Conservation (phyloP, 805 yeast genomes). For the Yamadazyma takamatsuzukensis region DNA sequence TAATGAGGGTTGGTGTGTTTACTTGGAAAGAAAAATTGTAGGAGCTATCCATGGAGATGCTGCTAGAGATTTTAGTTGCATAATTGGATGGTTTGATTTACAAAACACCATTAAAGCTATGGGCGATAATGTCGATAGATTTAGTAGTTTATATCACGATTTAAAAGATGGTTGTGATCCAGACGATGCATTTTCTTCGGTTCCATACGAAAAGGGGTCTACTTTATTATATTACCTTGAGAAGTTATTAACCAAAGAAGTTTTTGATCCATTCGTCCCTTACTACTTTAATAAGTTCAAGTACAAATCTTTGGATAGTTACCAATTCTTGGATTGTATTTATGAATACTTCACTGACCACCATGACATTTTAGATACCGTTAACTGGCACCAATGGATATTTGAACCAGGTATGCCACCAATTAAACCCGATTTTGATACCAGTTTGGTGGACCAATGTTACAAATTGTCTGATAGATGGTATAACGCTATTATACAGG, state of each 20-base stretch:
- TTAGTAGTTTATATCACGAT: constrained; percentile 65
- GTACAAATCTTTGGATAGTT: constrained; percentile 72
- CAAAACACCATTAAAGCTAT: constrained; percentile 63
- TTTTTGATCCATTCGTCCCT: constrained; percentile 77
- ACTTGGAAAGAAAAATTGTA: constrained; percentile 77
- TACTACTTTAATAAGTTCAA: constrained; percentile 69
- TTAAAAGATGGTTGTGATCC: constrained; percentile 73
- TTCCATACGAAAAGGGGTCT: constrained; percentile 90
- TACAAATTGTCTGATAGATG: constrained; percentile 63
- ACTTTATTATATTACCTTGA: constrained; percentile 76
- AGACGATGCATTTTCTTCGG: constrained; percentile 83
- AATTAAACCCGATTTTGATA: constrained; percentile 70
- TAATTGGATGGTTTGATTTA: constrained; percentile 86
- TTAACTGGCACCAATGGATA: constrained; percentile 88
- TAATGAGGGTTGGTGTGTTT: constrained; percentile 96
- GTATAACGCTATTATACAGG: constrained; percentile 37
- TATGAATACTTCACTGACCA: constrained; percentile 59
- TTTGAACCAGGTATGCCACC: constrained; percentile 86
- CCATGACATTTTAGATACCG: constrained; percentile 51
- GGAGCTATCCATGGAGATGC: constrained; percentile 78
- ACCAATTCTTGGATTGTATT: constrained; percentile 71
- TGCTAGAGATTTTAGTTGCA: constrained; percentile 73
- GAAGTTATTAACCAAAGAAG: constrained; percentile 52
- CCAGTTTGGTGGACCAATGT: constrained; percentile 72
- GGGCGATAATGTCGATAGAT: constrained; percentile 50